These are phyloP conservation scores for Hansenula anomala DNA, from an alignment of 1,139 yeast genomes.

Conservation along the genomic window DNA sequence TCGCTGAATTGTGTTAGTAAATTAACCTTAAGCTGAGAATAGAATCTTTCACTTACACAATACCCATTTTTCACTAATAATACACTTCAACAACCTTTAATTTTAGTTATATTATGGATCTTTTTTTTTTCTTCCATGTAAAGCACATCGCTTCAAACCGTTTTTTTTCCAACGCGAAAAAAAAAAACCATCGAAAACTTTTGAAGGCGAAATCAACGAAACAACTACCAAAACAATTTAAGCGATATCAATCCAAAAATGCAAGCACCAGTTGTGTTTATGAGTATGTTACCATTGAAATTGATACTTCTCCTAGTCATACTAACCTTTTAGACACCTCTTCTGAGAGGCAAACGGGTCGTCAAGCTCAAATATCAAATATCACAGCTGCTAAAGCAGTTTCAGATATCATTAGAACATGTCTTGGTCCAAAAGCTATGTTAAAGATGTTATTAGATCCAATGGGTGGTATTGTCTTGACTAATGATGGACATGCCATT, in stretches of 20 bases:
- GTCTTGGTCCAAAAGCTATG: constrained; percentile 99
- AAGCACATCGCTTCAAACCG: background rate
- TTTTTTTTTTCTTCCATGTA: background rate
- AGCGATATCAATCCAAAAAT: constrained; percentile 24
- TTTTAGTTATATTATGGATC: too few species aligned
- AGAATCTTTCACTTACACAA: constrained; percentile 1
- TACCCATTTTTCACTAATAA: constrained; percentile 1
- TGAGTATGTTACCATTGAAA: constrained; percentile 26
- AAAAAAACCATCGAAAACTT: background rate
- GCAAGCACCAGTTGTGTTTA: constrained; percentile 75
- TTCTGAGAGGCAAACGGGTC: constrained; percentile 92
- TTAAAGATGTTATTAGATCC: constrained; percentile 97
- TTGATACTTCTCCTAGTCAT: background rate
- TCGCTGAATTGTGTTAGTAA: constrained; percentile 32
- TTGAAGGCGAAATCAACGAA: constrained; percentile 1
- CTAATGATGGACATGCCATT: constrained; percentile 97
- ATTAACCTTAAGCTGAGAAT: background rate
- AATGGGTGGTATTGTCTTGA: constrained; percentile 96
- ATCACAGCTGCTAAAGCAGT: constrained; percentile 99
- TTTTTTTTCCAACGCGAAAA: background rate
- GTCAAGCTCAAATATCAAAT: constrained; percentile 94
- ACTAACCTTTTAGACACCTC: constrained; percentile 45
- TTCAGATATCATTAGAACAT: constrained; percentile 94
- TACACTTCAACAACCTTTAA: background rate
- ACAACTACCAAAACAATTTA: too few species aligned